Conservation (phyloP, 495 filamentous ascomycete genomes). For the Penicillium tannophilum region DNA sequence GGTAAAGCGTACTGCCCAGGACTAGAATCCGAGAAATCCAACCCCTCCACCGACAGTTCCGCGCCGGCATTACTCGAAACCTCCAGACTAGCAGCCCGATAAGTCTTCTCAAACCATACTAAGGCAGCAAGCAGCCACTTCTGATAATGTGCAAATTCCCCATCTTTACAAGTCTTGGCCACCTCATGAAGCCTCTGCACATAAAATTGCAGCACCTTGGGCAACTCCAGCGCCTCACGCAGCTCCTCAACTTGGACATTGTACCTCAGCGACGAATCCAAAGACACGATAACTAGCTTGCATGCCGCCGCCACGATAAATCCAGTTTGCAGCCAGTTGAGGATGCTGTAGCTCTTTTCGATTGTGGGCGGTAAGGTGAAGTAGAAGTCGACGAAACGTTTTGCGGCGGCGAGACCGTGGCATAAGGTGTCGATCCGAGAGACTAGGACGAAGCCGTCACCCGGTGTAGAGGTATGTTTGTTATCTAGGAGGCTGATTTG, state of each 20-base stretch:
- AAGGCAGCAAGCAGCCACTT: constrained; percentile 1
- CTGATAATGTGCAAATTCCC: constrained; percentile 13
- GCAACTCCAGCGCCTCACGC: constrained; percentile 14
- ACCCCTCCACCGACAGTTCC: constrained; percentile 10
- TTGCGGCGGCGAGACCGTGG: constrained; percentile 19
- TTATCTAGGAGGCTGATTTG: constrained; percentile 19
- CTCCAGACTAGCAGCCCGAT: not conserved
- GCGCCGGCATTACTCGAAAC: not conserved
- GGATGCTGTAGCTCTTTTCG: constrained; percentile 11
- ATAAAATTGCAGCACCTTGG: constrained; percentile 6
- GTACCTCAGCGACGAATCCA: constrained; percentile 20
- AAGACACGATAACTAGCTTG: constrained; percentile 19
- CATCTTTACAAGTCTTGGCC: constrained; percentile 11
- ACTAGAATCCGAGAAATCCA: not conserved
- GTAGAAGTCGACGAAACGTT: constrained; percentile 18
- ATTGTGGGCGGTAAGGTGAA: constrained; percentile 9
- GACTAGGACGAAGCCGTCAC: constrained; percentile 2
- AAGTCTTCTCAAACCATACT: constrained; percentile 2
- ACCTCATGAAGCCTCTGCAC: constrained; percentile 1
- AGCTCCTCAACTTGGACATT: constrained; percentile 14
- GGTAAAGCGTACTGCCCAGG: not conserved
- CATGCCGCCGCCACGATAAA: constrained; percentile 21
- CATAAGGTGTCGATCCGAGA: constrained; percentile 13
- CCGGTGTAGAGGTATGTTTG: constrained; percentile 1
- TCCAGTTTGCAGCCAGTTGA: constrained; percentile 19